phyloP scores from a whole-genome alignment of 352 stramenopile genomes.

The Pythium monospermum region DNA sequence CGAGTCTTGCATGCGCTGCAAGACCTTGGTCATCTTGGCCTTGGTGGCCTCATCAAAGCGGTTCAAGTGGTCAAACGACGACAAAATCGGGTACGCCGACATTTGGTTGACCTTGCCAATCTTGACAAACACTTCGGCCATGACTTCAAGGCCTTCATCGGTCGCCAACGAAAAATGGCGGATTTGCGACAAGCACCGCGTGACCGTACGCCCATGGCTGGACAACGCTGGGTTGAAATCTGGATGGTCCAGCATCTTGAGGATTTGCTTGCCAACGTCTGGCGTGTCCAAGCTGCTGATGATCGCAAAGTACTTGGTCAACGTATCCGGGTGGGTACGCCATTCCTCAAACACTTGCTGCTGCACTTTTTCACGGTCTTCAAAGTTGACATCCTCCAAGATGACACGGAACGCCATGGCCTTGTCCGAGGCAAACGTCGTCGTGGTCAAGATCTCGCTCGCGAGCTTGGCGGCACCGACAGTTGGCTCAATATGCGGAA shows the following conservation, averaged over 20 bases:
- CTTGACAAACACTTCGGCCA: slow-evolving; percentile 65
- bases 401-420: slow-evolving; percentile 54
- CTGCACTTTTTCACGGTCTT: slow-evolving; percentile 56
- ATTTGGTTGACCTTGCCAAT: slow-evolving; percentile 86
- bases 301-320: slow-evolving; percentile 78
- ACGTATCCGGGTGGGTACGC: slow-evolving; percentile 62
- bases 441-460: slow-evolving; percentile 51
- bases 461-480: slow-evolving; percentile 44
- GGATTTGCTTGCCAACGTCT: slow-evolving; percentile 69
- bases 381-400: slow-evolving; percentile 54
- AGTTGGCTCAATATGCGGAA: slow-evolving; percentile 32
- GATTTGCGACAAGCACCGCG: slow-evolving; percentile 63
- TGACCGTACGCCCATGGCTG: slow-evolving; percentile 62
- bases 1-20: slow-evolving; percentile 68
- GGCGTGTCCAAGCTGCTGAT: slow-evolving; percentile 58
- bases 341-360: slow-evolving; percentile 66
- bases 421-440: slow-evolving; percentile 70
- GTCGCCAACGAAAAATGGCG: slow-evolving; percentile 70
- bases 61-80: slow-evolving; percentile 76
- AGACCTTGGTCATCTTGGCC: slow-evolving; percentile 37
- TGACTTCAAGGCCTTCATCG: slow-evolving; percentile 68
- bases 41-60: slow-evolving; percentile 62
- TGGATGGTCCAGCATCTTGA: slow-evolving; percentile 53
- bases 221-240: slow-evolving; percentile 76
- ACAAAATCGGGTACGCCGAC: slow-evolving; percentile 74